Evolutionary conservation across 2,329 filamentous ascomycete genomes (phyloP), one percentile per base, ranked within the genome.

Genomic region (Septoria linicola): DNA sequence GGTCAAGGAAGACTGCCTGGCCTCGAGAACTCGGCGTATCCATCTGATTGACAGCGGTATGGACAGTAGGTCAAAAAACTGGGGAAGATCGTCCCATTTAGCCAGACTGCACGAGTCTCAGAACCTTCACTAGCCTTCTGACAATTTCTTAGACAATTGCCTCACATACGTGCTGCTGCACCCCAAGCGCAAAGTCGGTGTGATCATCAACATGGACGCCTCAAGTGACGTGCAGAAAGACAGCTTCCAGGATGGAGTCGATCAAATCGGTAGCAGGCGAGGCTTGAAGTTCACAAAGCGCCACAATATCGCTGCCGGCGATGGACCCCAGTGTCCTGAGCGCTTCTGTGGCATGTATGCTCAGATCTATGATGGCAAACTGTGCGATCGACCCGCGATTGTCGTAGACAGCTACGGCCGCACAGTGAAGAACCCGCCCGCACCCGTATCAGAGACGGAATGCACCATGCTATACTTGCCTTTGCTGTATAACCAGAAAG

Each of bases 21-120:
- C 3, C 50, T 67, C 3, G 64, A 69, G 43, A 67, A 66, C 51
- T 67, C 66, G 65, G 6, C 57, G 64, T n/a, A 67, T 69, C 23
- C 66, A 69, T 50, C 57, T 69, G 3, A 67, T 69, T 32, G 66
- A 69, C 43, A 58, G 53, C 19, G 66, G 66, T 25, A 68, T 69
- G 66, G 66, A 68, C 56, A 69, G n/a, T n/a, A n/a, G n/a, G n/a
- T n/a, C n/a, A n/a, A n/a, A n/a, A n/a, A n/a, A n/a, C n/a, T n/a
- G n/a, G n/a, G n/a, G n/a, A n/a, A n/a, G n/a, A n/a, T n/a, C n/a
- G n/a, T n/a, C n/a, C n/a, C n/a, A n/a, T n/a, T n/a, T n/a, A n/a
- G n/a, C n/a, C n/a, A n/a, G n/a, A n/a, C n/a, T n/a, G n/a, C n/a
- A n/a, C n/a, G n/a, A n/a, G n/a, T n/a, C n/a, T n/a, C n/a, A n/a